Conservation (phyloP, 352 stramenopile species). For the Globisporangium canariense region DNA sequence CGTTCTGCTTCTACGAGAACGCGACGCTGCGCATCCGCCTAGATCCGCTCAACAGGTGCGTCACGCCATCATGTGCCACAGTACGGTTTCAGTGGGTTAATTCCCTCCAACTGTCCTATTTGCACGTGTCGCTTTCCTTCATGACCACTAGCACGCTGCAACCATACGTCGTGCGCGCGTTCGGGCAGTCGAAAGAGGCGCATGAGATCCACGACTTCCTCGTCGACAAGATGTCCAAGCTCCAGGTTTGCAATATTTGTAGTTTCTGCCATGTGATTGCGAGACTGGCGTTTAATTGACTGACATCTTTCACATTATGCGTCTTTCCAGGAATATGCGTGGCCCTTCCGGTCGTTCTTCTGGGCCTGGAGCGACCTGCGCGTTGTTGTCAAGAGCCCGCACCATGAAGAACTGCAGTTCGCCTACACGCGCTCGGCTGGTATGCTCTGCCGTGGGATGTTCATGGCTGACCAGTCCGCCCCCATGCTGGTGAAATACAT, state of each 20-base stretch:
- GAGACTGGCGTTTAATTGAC: neutral
- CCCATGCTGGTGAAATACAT: constrained; percentile 40
- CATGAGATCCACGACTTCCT: constrained; percentile 50
- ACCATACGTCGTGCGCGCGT: constrained; percentile 56
- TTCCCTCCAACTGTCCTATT: constrained; percentile 15
- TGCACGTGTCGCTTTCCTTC: constrained; percentile 1
- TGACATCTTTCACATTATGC: neutral
- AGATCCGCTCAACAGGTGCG: constrained; percentile 68
- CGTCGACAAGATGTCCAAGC: constrained; percentile 42
- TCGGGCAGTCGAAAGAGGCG: constrained; percentile 62
- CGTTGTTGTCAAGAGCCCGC: constrained; percentile 44
- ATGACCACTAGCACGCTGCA: constrained; percentile 41
- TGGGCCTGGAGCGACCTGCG: constrained; percentile 80
- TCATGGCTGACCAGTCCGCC: constrained; percentile 37
- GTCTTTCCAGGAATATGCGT: constrained; percentile 36
- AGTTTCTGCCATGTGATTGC: neutral
- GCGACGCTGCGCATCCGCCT: constrained; percentile 67
- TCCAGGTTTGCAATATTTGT: constrained; percentile 27
- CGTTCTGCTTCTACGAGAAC: constrained; percentile 79
- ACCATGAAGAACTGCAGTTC: constrained; percentile 54
- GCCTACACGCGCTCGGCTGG: constrained; percentile 50
- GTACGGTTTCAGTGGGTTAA: neutral
- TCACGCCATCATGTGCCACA: neutral
- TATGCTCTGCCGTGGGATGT: constrained; percentile 46
- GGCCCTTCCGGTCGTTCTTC: constrained; percentile 62